Evolutionary conservation across 2,329 filamentous ascomycete species (phyloP).

Genomic region (Colletotrichum nymphaeae): DNA sequence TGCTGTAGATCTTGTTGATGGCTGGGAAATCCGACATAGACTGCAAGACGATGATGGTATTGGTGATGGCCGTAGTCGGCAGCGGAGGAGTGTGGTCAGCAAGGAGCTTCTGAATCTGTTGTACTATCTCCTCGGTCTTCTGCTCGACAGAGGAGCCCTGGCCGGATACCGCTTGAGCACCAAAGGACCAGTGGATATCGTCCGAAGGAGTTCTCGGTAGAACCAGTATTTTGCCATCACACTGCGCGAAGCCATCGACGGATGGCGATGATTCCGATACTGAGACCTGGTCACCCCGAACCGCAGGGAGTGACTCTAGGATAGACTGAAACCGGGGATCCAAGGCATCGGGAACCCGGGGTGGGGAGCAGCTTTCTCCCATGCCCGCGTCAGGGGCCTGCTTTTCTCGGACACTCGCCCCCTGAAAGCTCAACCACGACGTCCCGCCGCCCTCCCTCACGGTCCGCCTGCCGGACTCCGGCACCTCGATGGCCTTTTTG

Average conservation of each 20-base stretch:
- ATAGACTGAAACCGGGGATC: conserved; percentile 69
- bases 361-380: conserved; percentile 32
- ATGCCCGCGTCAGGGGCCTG: conserved; percentile 26
- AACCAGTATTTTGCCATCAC: neutral
- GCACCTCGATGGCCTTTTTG: conserved; percentile 75
- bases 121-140: conserved; percentile 61
- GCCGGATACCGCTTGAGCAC: conserved; percentile 39
- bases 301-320: conserved; percentile 45
- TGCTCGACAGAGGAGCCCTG: conserved; percentile 50
- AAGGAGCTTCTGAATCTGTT: conserved; percentile 56
- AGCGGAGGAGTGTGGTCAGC: conserved; percentile 45
- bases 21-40: conserved; percentile 82
- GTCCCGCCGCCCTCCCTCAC: conserved; percentile 80
- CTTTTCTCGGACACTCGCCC: conserved; percentile 65
- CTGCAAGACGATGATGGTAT: conserved; percentile 76
- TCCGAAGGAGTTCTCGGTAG: conserved; percentile 2
- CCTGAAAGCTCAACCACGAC: conserved; percentile 74
- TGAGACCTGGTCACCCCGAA: neutral
- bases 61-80: conserved; percentile 59
- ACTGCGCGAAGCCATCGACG: neutral
- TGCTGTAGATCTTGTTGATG: conserved; percentile 81
- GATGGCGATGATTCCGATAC: neutral
- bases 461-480: conserved; percentile 61
- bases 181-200: conserved; percentile 53
- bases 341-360: conserved; percentile 73